Percentiles rank a stretch among this genome's conserved stretches.
Conservation (phyloP, 371 early-diverging fungal genomes). For the Rhizomucor miehei region DNA sequence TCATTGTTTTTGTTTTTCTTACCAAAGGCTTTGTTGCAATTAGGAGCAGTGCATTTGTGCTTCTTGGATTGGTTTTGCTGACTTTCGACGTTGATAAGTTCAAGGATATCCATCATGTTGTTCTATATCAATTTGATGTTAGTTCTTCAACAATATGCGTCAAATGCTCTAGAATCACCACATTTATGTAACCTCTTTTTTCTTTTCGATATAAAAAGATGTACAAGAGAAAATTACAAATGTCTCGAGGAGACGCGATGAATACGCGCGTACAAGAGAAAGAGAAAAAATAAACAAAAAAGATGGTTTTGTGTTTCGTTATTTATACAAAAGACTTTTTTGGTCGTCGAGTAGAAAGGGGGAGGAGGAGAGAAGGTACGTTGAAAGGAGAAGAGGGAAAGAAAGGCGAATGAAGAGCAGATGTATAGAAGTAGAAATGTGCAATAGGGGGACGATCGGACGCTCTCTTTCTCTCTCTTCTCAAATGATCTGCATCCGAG, state of each 20-base stretch:
- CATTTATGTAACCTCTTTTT: too few relatives aligned
- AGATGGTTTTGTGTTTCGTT: background rate
- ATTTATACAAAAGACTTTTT: constrained; percentile 3
- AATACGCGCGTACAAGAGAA: background rate
- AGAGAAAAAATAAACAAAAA: background rate
- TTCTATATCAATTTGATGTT: background rate
- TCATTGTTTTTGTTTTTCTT: background rate
- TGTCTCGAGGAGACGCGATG: too few relatives aligned
- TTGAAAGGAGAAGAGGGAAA: constrained; percentile 31
- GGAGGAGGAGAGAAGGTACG: background rate
- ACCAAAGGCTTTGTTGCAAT: constrained; percentile 74
- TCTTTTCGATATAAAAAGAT: background rate
- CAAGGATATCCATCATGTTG: constrained; percentile 62
- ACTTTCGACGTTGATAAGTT: constrained; percentile 62
- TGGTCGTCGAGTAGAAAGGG: background rate
- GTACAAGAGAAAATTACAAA: constrained; percentile 3
- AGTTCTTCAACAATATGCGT: background rate
- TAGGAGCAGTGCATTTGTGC: constrained; percentile 59
- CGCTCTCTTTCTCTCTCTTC: too few relatives aligned
- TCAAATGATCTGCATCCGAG: too few relatives aligned
- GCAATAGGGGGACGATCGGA: too few relatives aligned
- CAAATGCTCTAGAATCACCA: too few relatives aligned
- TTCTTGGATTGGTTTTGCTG: constrained; percentile 41
- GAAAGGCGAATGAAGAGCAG: constrained; percentile 67
- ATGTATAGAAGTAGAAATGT: too few relatives aligned